These are phyloP conservation scores for Kwoniella mangroviensis DNA, from an alignment of 768 basidiomycete genomes.

Conservation along the genomic window DNA sequence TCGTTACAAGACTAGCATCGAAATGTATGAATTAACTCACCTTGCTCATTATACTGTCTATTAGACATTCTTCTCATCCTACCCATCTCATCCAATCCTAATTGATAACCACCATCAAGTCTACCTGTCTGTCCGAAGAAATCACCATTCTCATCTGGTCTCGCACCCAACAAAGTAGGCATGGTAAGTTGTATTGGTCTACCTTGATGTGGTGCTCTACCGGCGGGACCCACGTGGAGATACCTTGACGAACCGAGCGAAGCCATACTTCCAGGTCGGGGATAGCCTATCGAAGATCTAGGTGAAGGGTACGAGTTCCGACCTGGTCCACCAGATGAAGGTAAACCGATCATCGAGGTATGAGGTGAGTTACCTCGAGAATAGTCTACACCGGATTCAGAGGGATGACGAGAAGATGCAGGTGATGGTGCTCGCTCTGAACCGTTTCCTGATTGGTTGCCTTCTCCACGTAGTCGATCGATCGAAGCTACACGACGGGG, in stretches of 20 bases:
- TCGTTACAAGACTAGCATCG: not conserved
- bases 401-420: slow-evolving; percentile 22
- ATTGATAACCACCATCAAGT: slow-evolving; percentile 1
- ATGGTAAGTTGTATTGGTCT: slow-evolving; percentile 42
- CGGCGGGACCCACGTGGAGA: slow-evolving; percentile 36
- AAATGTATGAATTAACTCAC: slow-evolving; percentile 6
- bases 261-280: slow-evolving; percentile 36
- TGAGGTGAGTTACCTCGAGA: slow-evolving; percentile 29
- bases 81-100: slow-evolving; percentile 41
- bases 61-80: slow-evolving; percentile 41
- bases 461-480: slow-evolving; percentile 37
- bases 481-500: slow-evolving; percentile 32
- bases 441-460: not conserved
- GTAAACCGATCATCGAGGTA: slow-evolving; percentile 27
- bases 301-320: slow-evolving; percentile 8
- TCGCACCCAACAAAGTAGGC: slow-evolving; percentile 36
- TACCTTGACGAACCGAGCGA: slow-evolving; percentile 32
- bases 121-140: slow-evolving; percentile 27
- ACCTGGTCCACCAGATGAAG: slow-evolving; percentile 8
- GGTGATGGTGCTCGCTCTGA: slow-evolving; percentile 35
- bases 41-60: slow-evolving; percentile 16
- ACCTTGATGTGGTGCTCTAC: slow-evolving; percentile 46
- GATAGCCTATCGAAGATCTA: slow-evolving; percentile 24
- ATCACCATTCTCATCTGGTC: slow-evolving; percentile 33
- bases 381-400: slow-evolving; percentile 20